These are phyloP conservation scores for Artemisia annua DNA, from an alignment of 129 eudicot species.

Conservation along the genomic window DNA sequence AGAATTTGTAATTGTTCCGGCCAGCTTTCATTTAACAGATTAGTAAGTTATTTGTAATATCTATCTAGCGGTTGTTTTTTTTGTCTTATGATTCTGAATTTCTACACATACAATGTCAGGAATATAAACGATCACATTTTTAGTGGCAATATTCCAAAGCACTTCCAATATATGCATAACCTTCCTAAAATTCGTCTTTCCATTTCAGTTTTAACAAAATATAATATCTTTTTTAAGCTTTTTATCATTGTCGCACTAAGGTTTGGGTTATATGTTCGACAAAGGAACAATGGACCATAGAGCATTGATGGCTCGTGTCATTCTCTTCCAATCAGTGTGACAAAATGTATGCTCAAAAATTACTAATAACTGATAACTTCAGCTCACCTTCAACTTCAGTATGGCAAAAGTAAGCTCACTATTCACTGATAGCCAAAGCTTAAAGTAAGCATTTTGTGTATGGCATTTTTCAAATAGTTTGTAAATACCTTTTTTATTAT, in stretches of 20 bases:
- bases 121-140: conserved; percentile 90
- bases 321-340: no score
- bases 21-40: conserved; percentile 62
- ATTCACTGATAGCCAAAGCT: no score
- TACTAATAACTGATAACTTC: no score
- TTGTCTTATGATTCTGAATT: conserved; percentile 11
- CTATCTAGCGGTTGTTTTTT: neutral
- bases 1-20: conserved; percentile 74
- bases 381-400: no score
- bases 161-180: conserved; percentile 62
- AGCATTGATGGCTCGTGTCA: no score
- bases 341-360: no score
- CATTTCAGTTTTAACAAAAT: neutral
- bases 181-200: no score
- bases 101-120: conserved; percentile 43
- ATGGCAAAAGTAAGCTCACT: no score
- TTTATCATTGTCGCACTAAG: conserved; percentile 23
- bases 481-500: no score
- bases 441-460: no score
- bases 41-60: conserved; percentile 47
- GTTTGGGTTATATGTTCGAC: conserved; percentile 37
- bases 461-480: no score
- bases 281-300: no score
- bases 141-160: conserved; percentile 83
- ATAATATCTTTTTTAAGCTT: neutral